Percentiles rank a stretch among this genome's conserved stretches.
Conservation (phyloP, 345 rosid genomes). For the Cardamine chenopodiifolia region DNA sequence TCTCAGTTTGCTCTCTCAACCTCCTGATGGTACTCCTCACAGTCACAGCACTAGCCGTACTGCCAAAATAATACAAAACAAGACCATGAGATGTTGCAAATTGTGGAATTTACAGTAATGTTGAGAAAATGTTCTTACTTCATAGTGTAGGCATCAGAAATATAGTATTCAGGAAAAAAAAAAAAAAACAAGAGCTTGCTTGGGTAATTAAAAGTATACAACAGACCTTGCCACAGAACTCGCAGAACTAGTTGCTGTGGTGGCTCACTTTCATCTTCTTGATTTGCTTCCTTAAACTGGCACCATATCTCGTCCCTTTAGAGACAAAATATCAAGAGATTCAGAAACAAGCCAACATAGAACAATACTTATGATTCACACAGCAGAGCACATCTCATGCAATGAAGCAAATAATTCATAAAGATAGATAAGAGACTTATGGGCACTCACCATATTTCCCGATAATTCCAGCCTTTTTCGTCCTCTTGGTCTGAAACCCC, state of each 20-base stretch:
- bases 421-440: neutral
- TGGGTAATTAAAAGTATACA: neutral
- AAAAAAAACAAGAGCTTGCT: neutral
- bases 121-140: constrained; percentile 49
- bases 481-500: constrained; percentile 49
- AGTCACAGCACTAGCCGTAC: constrained; percentile 65
- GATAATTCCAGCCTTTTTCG: constrained; percentile 41
- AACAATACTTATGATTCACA: neutral
- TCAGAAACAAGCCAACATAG: neutral
- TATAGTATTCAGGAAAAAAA: neutral
- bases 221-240: constrained; percentile 68
- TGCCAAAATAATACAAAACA: constrained; percentile 33
- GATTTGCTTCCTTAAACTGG: constrained; percentile 69
- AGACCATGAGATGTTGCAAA: neutral
- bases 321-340: neutral
- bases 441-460: constrained; percentile 57
- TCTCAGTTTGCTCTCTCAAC: constrained; percentile 30
- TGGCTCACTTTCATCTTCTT: constrained; percentile 71
- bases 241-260: constrained; percentile 68
- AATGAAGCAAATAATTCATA: neutral
- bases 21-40: constrained; percentile 44
- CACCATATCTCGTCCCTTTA: constrained; percentile 65
- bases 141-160: constrained; percentile 60
- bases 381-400: neutral
- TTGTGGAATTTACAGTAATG: neutral